Conservation (phyloP, 2,329 filamentous ascomycete genomes). For the Lasiodiplodia hormozganensis region DNA sequence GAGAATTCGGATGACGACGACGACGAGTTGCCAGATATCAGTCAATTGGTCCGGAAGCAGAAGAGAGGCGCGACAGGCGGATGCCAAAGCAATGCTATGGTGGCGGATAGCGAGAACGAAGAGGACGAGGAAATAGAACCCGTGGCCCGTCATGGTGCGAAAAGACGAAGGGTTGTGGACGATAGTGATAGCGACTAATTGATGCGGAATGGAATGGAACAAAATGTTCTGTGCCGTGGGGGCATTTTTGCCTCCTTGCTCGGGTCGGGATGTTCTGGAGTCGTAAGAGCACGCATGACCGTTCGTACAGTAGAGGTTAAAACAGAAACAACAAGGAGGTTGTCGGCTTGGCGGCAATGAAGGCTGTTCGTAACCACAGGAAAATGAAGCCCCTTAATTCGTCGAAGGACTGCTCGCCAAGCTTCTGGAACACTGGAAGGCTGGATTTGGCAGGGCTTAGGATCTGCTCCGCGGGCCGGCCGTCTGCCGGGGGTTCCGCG, state of each 20-base stretch:
- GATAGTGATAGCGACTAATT: slow-evolving; percentile 25
- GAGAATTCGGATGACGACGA: slow-evolving; percentile 4
- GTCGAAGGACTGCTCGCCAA: background rate
- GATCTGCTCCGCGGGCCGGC: slow-evolving; percentile 9
- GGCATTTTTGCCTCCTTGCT: background rate
- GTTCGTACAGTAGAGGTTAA: background rate
- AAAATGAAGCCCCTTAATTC: slow-evolving; percentile 1
- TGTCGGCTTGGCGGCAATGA: background rate
- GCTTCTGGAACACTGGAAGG: slow-evolving; percentile 9
- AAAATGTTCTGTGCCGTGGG: background rate
- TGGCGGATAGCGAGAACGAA: slow-evolving; percentile 10
- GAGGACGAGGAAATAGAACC: background rate
- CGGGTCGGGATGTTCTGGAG: background rate
- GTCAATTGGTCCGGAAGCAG: slow-evolving; percentile 9
- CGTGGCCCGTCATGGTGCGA: background rate
- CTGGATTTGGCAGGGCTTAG: background rate
- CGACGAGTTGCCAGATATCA: slow-evolving; percentile 26
- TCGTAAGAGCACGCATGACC: background rate
- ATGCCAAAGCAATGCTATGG: background rate
- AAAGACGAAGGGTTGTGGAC: slow-evolving; percentile 20
- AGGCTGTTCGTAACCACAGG: background rate
- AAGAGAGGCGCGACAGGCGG: background rate
- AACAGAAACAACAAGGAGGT: background rate
- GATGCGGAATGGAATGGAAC: background rate
- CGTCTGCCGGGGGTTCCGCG: background rate